Evolutionary conservation across 768 basidiomycete species (phyloP), one percentile per base, ranked within the genome.

Genomic region (Macrolepiota albuminosa): DNA sequence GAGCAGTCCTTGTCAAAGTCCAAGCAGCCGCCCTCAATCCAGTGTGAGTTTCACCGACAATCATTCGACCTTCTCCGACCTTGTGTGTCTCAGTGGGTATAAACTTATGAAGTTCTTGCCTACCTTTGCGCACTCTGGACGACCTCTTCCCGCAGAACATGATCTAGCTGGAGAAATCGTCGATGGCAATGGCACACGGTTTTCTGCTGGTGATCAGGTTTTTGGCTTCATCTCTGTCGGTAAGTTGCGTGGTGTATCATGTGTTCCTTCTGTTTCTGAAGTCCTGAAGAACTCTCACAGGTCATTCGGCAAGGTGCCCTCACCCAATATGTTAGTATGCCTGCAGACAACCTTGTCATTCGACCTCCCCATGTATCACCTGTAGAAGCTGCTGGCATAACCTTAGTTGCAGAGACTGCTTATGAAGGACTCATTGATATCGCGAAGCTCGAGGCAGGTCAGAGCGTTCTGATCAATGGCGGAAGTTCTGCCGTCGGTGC

Each of bases 401-500:
- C 82, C 0, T 67, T 89, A n/a, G 81, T 82, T 1, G 83, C 75
- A 2, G 62, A 81, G 48, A 89, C 89, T 0, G 84, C 87, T 0
- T 79, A 84, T 59, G 79, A 84, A 61, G 80, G 76, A 0, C 76
- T 91, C 6, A 72, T 82, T 47, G 67, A 76, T 0, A 67, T 74
- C 1, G 81, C 74, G 0, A 73, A 79, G 33, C 68, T 88, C n/a
- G 80, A 88, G 67, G 65, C 73, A 26, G 84, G 81, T 1, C 84
- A 86, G 65, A 77, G 78, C 1, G 73, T 92, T 4, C 81, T 91
- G 63, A 74, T 93, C 66, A 86, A 88, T 58, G 89, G 89, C 0
- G 90, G 87, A 4, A 86, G 84, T 54, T 83, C 86, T 1, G 72
- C 84, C 13, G 86, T 90, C 1, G 90, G 89, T 4, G 73, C 78